Evolutionary conservation across 768 basidiomycete genomes (phyloP), one percentile per base, ranked within the genome.

Genomic region (Macrolepiota dolichaula): DNA sequence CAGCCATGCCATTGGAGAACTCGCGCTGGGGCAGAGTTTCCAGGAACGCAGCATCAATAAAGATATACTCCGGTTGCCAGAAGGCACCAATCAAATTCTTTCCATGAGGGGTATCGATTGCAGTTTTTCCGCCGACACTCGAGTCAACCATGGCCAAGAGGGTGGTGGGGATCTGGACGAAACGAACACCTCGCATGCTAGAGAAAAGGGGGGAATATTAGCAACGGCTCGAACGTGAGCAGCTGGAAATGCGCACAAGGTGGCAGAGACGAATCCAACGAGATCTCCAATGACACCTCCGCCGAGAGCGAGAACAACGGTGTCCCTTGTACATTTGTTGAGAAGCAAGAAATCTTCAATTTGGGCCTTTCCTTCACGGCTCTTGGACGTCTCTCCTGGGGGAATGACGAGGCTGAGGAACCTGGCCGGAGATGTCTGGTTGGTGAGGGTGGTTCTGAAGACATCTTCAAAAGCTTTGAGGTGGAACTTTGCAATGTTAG

Each of bases 41-140:
- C 59, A 99, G 84, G 81, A 97, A 96, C 1, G 96, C 91, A 25
- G 92, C 90, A 71, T 99, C 97, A 65, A 98, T 96, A 76, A 99
- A 99, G 70, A 98, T 89, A 78, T 89, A 98, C 67, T 91, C 86
- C 0, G 97, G 97, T 74, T 98, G 96, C 93, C 94, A 95, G 80
- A 98, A 99, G 4, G 96, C 91, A 61, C 97, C 97, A 66, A 99
- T 94, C 65, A 98, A 84, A 74, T 99, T 99, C 79, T 99, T 99
- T 58, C 97, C 97, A 64, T 94, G 92, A 1, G 94, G 94, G 0
- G 96, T 98, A 71, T 99, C 97, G 63, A 98, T 95, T n/a, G 97
- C 96, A 0, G 97, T 99, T 80, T 98, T 99, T 37, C 97, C 96
- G 4, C 97, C 97, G 47, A 99, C 88, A 62, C 93, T 89, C 0